Conservation (phyloP, 371 early-diverging fungal genomes). For the Apophysomyces variabilis region DNA sequence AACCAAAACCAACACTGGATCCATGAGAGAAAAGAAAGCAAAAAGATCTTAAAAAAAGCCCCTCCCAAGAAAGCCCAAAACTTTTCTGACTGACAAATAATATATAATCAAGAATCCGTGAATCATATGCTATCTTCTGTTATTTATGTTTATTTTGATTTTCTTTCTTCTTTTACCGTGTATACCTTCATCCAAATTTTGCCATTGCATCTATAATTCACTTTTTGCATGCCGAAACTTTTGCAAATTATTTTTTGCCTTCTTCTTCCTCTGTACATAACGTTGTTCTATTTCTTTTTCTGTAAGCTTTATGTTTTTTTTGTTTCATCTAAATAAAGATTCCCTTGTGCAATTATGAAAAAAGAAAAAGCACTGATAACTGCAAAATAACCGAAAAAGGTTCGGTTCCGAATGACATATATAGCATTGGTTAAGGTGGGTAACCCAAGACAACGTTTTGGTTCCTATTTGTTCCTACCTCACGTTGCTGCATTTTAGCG, state of each 20-base stretch:
- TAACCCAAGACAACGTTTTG: too few relatives aligned
- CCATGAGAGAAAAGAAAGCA: slow-evolving; percentile 4
- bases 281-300: not conserved
- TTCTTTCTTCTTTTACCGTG: too few relatives aligned
- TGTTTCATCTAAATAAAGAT: not conserved
- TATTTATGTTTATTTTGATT: too few relatives aligned
- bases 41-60: not conserved
- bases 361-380: not conserved
- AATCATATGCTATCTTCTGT: too few relatives aligned
- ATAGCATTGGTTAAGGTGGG: not conserved
- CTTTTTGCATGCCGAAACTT: too few relatives aligned
- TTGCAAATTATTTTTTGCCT: too few relatives aligned
- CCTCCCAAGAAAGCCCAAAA: not conserved
- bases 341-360: slow-evolving; percentile 8
- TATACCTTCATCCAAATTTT: too few relatives aligned
- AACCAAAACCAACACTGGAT: not conserved
- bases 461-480: too few relatives aligned
- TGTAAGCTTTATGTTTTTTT: slow-evolving; percentile 5
- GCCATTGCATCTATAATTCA: too few relatives aligned
- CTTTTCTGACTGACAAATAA: not conserved
- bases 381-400: not conserved
- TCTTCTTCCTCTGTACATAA: too few relatives aligned
- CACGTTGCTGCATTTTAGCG: too few relatives aligned
- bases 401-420: not conserved
- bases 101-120: not conserved